Conservation (phyloP, 768 basidiomycete genomes). For the Mycena indigotica region DNA sequence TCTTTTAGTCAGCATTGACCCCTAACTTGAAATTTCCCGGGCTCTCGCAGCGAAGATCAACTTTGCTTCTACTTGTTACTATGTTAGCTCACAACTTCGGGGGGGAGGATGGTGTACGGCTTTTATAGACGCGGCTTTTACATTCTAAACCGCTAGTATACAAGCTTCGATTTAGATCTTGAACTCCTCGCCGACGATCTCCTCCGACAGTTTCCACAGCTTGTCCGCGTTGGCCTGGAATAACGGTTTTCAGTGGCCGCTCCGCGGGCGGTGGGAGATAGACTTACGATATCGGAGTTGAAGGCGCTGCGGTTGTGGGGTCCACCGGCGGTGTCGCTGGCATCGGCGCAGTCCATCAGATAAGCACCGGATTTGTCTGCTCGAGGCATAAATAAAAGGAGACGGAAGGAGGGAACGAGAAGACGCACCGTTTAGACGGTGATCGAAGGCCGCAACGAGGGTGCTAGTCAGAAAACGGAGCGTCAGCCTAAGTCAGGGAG, state of each 20-base stretch:
- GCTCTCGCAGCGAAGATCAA: too few species aligned
- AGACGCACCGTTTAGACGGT: conserved; percentile 6
- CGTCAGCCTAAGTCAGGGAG: neutral
- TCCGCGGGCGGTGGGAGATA: too few species aligned
- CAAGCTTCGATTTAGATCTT: neutral
- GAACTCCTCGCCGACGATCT: conserved; percentile 9
- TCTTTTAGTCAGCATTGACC: too few species aligned
- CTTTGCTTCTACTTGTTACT: too few species aligned
- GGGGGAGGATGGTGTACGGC: too few species aligned
- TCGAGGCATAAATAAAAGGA: neutral
- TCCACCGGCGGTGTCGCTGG: too few species aligned
- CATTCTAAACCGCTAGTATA: too few species aligned
- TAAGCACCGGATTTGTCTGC: conserved; percentile 6
- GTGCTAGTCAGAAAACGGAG: neutral
- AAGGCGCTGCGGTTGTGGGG: neutral
- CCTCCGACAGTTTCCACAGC: conserved; percentile 7
- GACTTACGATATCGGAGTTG: conserved; percentile 5
- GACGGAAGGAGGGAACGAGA: too few species aligned
- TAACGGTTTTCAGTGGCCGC: too few species aligned
- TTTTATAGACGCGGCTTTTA: too few species aligned
- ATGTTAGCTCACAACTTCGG: too few species aligned
- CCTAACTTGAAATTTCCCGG: too few species aligned
- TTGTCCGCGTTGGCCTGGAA: conserved; percentile 5
- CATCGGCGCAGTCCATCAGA: neutral
- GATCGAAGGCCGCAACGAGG: conserved; percentile 16